Percentiles rank a stretch among this genome's conserved stretches.
phyloP scores from a whole-genome alignment of 176 grass and related monocot genomes.

The Hordeum vulgare region DNA sequence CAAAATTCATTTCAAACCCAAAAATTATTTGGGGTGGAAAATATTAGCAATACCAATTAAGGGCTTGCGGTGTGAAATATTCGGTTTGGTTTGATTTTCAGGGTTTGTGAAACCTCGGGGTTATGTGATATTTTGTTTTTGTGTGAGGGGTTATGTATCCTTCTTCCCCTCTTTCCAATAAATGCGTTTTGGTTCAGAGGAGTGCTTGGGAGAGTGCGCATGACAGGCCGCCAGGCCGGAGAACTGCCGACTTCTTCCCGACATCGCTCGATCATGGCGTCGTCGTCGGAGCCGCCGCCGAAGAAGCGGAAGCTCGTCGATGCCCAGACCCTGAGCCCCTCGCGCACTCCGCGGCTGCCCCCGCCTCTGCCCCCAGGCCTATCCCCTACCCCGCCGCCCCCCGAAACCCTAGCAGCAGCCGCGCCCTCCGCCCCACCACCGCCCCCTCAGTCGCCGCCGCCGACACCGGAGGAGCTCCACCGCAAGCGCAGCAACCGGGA shows the following conservation, averaged over 20 bases:
- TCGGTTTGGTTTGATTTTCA: too few relatives aligned
- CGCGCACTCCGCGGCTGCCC: constrained; percentile 9
- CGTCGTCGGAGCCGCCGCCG: constrained; percentile 64
- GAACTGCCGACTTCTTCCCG: background rate
- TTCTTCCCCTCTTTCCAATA: too few relatives aligned
- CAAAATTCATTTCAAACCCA: too few relatives aligned
- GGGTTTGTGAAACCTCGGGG: too few relatives aligned
- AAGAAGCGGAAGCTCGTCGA: constrained; percentile 81
- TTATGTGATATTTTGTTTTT: too few relatives aligned
- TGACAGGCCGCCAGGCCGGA: background rate
- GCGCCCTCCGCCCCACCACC: constrained; percentile 23
- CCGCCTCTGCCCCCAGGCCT: constrained; percentile 28
- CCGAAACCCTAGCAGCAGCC: constrained; percentile 27
- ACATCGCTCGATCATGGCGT: constrained; percentile 38
- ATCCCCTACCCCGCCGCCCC: background rate
- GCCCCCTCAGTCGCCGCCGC: constrained; percentile 17
- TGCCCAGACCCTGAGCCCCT: constrained; percentile 7
- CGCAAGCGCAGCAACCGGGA: constrained; percentile 67
- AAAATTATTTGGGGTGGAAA: too few relatives aligned
- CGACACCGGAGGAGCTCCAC: constrained; percentile 39
- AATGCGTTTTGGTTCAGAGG: background rate
- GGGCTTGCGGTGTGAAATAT: too few relatives aligned
- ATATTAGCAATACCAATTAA: too few relatives aligned
- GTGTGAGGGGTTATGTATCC: too few relatives aligned
- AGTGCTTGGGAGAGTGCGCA: background rate